Base-by-base conservation (phyloP, 306 rosid genomes). In the Inga oerstediana region DNA sequence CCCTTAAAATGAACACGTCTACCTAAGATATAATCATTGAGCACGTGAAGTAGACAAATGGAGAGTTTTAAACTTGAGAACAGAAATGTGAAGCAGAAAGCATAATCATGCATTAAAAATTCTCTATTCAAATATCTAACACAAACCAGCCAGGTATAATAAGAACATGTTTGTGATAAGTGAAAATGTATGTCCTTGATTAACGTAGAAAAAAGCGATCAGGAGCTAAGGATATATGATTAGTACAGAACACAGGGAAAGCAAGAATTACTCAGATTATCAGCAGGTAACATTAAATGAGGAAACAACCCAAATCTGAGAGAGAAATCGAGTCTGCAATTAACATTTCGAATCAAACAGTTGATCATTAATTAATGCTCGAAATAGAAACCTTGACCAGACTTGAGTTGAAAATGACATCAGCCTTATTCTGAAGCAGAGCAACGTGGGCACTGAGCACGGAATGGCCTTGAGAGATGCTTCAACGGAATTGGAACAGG, bases 401-500 rank as follows among this genome's bases (percentile, higher is more conserved):
- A 86, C 84, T 84, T 1, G 94, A 88, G 82, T 94, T 91, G 78
- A 91, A 96, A 80, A 88, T 87, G n/a, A 96, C 98, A 77, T 96
- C 91, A 45, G 99, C 99, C 86, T 85, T 89, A 82, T 89, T 96
- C 94, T 96, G 99, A 51, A 94, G 97, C 75, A 96, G 80, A 0
- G 99, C 98, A 10, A 96, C 99, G 11, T 98, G 89, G 52, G 97
- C 99, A 27, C 62, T 81, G 54, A 87, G 16, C 24, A 96, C 95
- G 68, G 79, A 65, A 96, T 76, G 74, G 86, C 71, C 45, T 32
- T 82, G 0, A 96, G 88, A 91, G 98, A 98, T 32, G 90, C 85
- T 82, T 96, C 98, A 0, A 96, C 94, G 34, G 99, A 94, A 84
- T 88, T 93, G 34, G 99, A 96, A 87, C 99, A 96, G 17, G 99